Percentiles rank a stretch among this genome's conserved stretches.
Evolutionary conservation across 495 filamentous ascomycete species (phyloP).

Genomic region (Cenococcum geophilum): DNA sequence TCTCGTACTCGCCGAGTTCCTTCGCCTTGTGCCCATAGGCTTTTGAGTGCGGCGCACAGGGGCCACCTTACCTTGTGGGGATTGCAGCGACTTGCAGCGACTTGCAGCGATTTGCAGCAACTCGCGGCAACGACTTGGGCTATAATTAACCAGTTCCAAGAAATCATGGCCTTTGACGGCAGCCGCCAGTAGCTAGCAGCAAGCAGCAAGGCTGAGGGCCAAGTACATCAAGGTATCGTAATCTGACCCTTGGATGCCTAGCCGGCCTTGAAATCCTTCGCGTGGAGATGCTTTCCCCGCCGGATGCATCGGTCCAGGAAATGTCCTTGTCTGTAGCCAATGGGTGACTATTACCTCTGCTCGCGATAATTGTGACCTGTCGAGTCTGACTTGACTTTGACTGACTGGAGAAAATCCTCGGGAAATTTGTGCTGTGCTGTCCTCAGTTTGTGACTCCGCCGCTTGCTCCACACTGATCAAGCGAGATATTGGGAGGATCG

Average conservation of each 20-base stretch:
- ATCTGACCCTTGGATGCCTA: constrained; percentile 1
- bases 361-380: not conserved
- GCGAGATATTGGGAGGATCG: not conserved
- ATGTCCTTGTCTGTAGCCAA: not conserved
- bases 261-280: not conserved
- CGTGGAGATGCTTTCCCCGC: not conserved
- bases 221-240: not conserved
- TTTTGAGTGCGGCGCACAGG: too few species aligned
- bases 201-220: constrained; percentile 5
- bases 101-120: too few species aligned
- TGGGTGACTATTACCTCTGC: not conserved
- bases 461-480: not conserved
- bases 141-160: not conserved
- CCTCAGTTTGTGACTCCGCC: not conserved
- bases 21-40: too few species aligned
- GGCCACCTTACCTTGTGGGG: too few species aligned
- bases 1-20: too few species aligned
- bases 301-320: constrained; percentile 1
- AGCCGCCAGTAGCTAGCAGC: too few species aligned
- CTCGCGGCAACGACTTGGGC: not conserved
- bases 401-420: not conserved
- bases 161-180: not conserved
- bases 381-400: not conserved
- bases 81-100: too few species aligned
- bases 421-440: not conserved